Evolutionary conservation across 2,329 filamentous ascomycete species (phyloP), one percentile per base, ranked within the genome.

Genomic region (Biscogniauxia mediterranea): DNA sequence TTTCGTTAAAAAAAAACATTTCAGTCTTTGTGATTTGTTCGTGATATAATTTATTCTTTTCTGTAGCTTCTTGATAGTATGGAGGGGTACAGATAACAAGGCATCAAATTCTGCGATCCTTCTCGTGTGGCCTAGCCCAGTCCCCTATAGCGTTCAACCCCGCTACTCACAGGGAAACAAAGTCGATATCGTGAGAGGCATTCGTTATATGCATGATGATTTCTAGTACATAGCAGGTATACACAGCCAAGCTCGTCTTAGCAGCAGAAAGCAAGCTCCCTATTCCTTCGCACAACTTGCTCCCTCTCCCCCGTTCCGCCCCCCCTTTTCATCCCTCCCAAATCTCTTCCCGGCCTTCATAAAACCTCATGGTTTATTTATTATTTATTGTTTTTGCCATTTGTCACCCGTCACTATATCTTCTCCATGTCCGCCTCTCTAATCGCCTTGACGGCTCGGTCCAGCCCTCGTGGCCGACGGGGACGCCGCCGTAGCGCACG

Each of bases 401-500:
- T 46, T 53, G 9, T 51, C 57, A 15, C 8, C 32, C 50, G 32
- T 32, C 61, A 51, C 77, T 76, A 86, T 82, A 85, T 75, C 71
- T 82, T 80, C 71, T 79, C 71, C 68, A 75, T 74, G 65, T 83
- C 83, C 17, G 76, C 76, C 61, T 80, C 77, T 61, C 84, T 75
- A 54, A 87, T 80, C 56, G 77, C 79, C 73, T 78, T 78, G 1
- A 82, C 81, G 1, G 78, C 78, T 79, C 76, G 68, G 81, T 77
- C 85, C 85, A 87, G 2, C 83, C 83, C 50, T 79, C 73, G 54
- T 76, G 70, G 0, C 85, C 84, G 1, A 87, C 84, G 50, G 74
- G 70, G 68, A 84, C 80, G 17, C 87, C 89, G 6, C 82, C 84
- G 68, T 94, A 89, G 74, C 85, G 86, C 56, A 97, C 78, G 64